Conservation (phyloP, 176 grass and related monocot species). For the Melocanna baccifera region DNA sequence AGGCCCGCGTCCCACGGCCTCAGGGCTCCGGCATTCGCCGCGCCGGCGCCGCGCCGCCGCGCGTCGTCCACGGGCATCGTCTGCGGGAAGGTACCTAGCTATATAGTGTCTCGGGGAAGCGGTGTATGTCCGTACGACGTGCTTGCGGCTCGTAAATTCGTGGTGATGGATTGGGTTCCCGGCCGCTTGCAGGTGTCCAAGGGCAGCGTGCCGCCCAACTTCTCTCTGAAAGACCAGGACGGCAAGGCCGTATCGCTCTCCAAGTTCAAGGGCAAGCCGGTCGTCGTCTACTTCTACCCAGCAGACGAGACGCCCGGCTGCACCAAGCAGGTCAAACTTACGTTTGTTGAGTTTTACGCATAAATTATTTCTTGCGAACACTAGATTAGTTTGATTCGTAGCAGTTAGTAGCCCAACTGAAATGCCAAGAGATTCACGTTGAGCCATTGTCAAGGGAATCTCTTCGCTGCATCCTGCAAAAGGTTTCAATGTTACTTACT, state of each 20-base stretch:
- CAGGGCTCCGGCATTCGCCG: not conserved
- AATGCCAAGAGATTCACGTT: not conserved
- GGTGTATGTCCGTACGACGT: no score
- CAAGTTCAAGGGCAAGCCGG: conserved; percentile 90
- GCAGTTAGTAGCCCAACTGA: not conserved
- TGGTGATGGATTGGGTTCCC: not conserved
- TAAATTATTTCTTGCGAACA: no score
- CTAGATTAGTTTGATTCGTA: no score
- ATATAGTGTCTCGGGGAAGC: not conserved
- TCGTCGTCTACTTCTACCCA: conserved; percentile 92
- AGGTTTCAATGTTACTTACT: no score
- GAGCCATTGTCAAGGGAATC: not conserved
- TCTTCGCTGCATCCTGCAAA: not conserved
- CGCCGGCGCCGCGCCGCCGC: conserved; percentile 17
- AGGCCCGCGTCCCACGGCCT: conserved; percentile 4
- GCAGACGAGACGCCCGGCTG: conserved; percentile 90
- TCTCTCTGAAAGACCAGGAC: conserved; percentile 84
- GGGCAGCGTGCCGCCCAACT: conserved; percentile 61
- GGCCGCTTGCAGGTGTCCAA: conserved; percentile 52
- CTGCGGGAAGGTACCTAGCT: conserved; percentile 34
- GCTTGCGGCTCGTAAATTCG: not conserved
- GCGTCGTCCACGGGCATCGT: conserved; percentile 27
- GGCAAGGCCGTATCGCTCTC: conserved; percentile 72
- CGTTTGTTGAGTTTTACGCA: no score
- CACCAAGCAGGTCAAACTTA: conserved; percentile 67